Evolutionary conservation across 2,329 filamentous ascomycete genomes (phyloP), one percentile per base, ranked within the genome.

Genomic region (Alternaria alternata): DNA sequence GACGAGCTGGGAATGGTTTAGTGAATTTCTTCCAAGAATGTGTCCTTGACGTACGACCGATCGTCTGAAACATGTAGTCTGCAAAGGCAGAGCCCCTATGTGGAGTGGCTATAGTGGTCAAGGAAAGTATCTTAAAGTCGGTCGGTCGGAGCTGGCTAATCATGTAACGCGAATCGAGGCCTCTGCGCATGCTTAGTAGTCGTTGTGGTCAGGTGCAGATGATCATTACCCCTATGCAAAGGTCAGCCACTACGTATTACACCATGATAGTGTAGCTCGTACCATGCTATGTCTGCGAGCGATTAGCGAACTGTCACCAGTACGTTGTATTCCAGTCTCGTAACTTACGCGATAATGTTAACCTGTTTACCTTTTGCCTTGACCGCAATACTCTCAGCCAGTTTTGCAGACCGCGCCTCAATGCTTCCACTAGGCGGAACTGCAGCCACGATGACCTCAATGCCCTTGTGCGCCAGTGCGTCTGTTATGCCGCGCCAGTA

Each of bases 111-210:
- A 89, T 84, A 0, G 87, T 89, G 0, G 87, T 89, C 65, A 89
- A 74, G 0, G 87, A 89, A 38, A 93, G 83, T 60, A 97, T 91
- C 73, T 92, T 92, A 65, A 97, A 92, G 51, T 89, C 86, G 3
- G 80, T 79, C 9, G 86, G 86, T 51, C 82, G 81, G 22, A 89
- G 76, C 42, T 79, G 81, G 60, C 85, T 88, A 66, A 89, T 87
- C 85, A 89, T 88, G 67, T 88, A 88, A 59, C 87, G 81, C 32
- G 87, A 83, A 71, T 89, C 87, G 51, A 89, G 83, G 8, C 87
- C 87, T 54, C 87, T 88, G 68, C 2, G 30, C 5, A 22, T 5
- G 20, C 43, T 76, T 58, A 75, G 72, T 62, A 22, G 30, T 7
- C 38, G 12, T 22, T 38, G 7, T 41, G 43, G 22, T 12, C 16